Evolutionary conservation across 2,329 filamentous ascomycete genomes (phyloP).

Genomic region (Coniochaeta sp.): DNA sequence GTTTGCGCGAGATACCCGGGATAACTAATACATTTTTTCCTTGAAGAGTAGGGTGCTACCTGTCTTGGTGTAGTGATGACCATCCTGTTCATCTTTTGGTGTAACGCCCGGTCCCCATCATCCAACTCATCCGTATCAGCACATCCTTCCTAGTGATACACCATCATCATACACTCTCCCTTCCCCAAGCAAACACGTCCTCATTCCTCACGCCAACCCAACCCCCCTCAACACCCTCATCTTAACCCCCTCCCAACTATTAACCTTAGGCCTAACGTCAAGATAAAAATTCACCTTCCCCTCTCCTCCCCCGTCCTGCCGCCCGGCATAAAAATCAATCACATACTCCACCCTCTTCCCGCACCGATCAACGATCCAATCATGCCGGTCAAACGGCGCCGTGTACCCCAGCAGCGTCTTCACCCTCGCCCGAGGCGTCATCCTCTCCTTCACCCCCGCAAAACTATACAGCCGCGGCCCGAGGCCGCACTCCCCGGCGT

Average conservation of each 20-base stretch:
- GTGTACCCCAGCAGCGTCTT: slow-evolving; percentile 85
- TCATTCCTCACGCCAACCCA: slow-evolving; percentile 28
- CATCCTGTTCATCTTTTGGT: no score
- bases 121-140: no score
- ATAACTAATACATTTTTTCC: neutral
- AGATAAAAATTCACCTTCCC: slow-evolving; percentile 54
- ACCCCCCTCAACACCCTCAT: slow-evolving; percentile 51
- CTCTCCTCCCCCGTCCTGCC: slow-evolving; percentile 32
- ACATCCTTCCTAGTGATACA: no score
- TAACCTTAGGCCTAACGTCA: slow-evolving; percentile 62
- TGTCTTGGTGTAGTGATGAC: no score
- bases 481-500: slow-evolving; percentile 42
- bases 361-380: slow-evolving; percentile 94
- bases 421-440: slow-evolving; percentile 78
- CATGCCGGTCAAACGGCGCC: slow-evolving; percentile 88
- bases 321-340: slow-evolving; percentile 93
- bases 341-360: slow-evolving; percentile 84
- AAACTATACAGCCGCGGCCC: slow-evolving; percentile 83
- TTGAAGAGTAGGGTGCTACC: neutral
- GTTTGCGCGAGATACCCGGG: neutral
- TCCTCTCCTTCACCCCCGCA: slow-evolving; percentile 57
- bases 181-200: no score
- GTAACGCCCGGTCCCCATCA: no score
- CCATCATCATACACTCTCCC: no score
- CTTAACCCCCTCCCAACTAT: slow-evolving; percentile 60